These are phyloP conservation scores for Hypoxylon subgilvum DNA, from an alignment of 495 filamentous ascomycete genomes.

Conservation along the genomic window DNA sequence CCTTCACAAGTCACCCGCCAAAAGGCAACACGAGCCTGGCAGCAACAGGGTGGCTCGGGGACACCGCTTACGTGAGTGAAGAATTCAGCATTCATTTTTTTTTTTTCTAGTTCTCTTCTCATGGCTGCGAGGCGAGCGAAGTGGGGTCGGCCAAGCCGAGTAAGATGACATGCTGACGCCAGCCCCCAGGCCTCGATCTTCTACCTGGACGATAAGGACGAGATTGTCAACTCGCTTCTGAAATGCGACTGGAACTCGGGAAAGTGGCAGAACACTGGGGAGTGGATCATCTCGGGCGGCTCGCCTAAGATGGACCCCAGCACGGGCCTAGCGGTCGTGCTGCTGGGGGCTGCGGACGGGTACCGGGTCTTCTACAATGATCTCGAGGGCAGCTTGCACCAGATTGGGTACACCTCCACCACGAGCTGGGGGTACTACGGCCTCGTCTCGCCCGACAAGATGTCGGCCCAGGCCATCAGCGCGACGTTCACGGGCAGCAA, in stretches of 20 bases:
- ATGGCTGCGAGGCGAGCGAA: constrained; percentile 7
- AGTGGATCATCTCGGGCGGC: constrained; percentile 28
- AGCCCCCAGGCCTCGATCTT: constrained; percentile 38
- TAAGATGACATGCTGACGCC: constrained; percentile 29
- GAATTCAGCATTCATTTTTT: not conserved
- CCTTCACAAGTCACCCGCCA: constrained; percentile 24
- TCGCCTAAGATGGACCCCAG: constrained; percentile 25
- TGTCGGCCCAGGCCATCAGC: constrained; percentile 28
- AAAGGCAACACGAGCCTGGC: constrained; percentile 40
- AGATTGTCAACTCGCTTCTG: constrained; percentile 40
- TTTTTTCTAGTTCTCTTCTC: not conserved
- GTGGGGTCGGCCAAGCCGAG: constrained; percentile 18
- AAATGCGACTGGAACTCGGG: constrained; percentile 38
- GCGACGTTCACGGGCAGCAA: constrained; percentile 28
- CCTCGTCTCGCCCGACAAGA: constrained; percentile 31
- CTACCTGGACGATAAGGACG: constrained; percentile 41
- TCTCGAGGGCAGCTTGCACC: constrained; percentile 28
- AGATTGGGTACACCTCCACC: constrained; percentile 27
- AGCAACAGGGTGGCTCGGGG: constrained; percentile 35
- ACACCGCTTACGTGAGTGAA: constrained; percentile 31
- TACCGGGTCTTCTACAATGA: constrained; percentile 43
- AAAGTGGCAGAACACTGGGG: constrained; percentile 25
- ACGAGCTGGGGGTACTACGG: constrained; percentile 35
- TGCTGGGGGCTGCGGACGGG: constrained; percentile 36
- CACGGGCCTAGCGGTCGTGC: constrained; percentile 31